Conservation (phyloP, 1,284 basidiomycete species). For the Fomes fomentarius region DNA sequence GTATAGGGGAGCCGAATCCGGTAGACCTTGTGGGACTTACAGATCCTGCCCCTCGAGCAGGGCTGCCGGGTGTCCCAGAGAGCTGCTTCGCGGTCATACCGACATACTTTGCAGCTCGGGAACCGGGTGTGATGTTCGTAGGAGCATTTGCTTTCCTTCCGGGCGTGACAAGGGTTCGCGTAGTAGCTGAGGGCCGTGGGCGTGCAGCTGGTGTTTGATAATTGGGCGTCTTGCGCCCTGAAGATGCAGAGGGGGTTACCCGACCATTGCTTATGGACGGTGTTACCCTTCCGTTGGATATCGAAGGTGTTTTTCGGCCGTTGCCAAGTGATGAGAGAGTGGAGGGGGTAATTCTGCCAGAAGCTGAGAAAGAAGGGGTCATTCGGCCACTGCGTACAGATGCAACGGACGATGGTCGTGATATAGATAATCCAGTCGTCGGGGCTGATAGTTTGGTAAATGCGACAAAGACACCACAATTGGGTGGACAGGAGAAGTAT, state of each 20-base stretch:
- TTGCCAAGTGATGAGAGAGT: conserved; percentile 22
- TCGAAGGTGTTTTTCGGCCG: conserved; percentile 34
- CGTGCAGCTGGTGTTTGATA: conserved; percentile 29
- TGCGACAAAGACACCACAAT: conserved; percentile 91
- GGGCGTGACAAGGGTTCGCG: conserved; percentile 26
- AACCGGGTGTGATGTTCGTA: conserved; percentile 70
- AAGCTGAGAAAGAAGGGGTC: conserved; percentile 46
- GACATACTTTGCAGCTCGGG: conserved; percentile 82
- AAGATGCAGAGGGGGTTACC: conserved; percentile 39
- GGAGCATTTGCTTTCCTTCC: conserved; percentile 24
- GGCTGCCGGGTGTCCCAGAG: conserved; percentile 36
- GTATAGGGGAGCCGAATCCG: conserved; percentile 34
- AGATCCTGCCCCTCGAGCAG: conserved; percentile 29
- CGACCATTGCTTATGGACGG: conserved; percentile 45
- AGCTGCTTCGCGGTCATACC: conserved; percentile 85
- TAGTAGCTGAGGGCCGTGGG: conserved; percentile 19
- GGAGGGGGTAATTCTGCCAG: conserved; percentile 35
- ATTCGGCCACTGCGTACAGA: conserved; percentile 68
- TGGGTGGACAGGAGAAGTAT: conserved; percentile 87
- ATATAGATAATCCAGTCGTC: conserved; percentile 59
- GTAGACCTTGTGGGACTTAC: conserved; percentile 42
- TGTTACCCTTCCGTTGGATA: conserved; percentile 41
- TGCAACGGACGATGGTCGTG: conserved; percentile 79
- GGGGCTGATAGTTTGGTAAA: conserved; percentile 79
- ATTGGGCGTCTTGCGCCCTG: conserved; percentile 33